Conservation (phyloP, 176 grass and related monocot species). For the Lolium perenne region DNA sequence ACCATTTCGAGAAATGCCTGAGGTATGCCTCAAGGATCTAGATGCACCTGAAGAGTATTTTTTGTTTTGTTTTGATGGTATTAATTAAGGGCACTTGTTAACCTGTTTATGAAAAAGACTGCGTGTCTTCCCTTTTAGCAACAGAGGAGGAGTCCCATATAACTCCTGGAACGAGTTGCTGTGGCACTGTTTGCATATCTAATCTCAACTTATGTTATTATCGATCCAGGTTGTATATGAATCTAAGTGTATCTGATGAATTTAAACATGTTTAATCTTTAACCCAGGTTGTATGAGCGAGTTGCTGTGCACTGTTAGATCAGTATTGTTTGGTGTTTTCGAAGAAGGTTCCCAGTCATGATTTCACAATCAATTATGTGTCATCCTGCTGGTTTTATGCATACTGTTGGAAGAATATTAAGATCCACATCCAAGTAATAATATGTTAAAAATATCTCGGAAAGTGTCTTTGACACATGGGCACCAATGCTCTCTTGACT, state of each 20-base stretch:
- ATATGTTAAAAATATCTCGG: too few relatives aligned
- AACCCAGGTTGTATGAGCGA: neutral
- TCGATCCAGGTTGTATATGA: neutral
- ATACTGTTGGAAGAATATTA: too few relatives aligned
- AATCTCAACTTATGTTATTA: neutral
- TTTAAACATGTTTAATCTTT: neutral
- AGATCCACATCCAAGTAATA: too few relatives aligned
- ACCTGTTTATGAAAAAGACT: neutral
- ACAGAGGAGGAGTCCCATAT: neutral
- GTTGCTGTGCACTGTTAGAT: too few relatives aligned
- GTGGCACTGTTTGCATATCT: neutral
- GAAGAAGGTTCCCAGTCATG: too few relatives aligned
- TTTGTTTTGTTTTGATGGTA: neutral
- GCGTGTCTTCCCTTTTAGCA: neutral
- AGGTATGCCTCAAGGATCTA: neutral
- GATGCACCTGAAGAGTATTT: neutral
- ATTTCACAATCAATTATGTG: too few relatives aligned
- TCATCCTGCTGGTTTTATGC: too few relatives aligned
- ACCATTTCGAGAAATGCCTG: neutral
- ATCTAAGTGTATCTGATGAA: neutral
- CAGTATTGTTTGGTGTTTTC: too few relatives aligned
- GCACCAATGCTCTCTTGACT: too few relatives aligned
- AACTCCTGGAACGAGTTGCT: neutral
- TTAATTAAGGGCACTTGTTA: neutral
- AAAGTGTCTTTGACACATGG: too few relatives aligned